A percentile compares a stretch with the other conserved stretches of the same genome.
Conservation (phyloP, 2,329 filamentous ascomycete genomes). For the Alternaria burnsii region DNA sequence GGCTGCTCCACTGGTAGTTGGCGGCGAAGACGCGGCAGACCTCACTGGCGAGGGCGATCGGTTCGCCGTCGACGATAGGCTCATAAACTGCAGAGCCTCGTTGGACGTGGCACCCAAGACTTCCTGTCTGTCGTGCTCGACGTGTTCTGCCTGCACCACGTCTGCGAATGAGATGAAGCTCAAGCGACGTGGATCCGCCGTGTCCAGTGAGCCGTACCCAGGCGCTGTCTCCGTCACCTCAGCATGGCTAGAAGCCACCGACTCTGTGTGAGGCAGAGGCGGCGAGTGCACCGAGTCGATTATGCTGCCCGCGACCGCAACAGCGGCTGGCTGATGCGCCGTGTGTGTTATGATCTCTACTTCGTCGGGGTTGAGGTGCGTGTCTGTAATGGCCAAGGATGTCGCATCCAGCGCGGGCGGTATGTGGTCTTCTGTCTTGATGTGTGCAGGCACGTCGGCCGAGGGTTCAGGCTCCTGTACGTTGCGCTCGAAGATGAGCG, state of each 20-base stretch:
- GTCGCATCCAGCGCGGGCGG: slow-evolving; percentile 90
- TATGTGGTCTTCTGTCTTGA: slow-evolving; percentile 93
- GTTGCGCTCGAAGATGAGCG: slow-evolving; percentile 89
- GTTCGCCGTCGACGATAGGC: slow-evolving; percentile 68
- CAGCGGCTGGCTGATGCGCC: slow-evolving; percentile 80
- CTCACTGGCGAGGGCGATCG: slow-evolving; percentile 82
- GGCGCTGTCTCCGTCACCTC: slow-evolving; percentile 61
- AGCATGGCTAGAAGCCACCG: slow-evolving; percentile 31
- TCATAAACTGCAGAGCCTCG: slow-evolving; percentile 75
- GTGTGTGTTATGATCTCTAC: slow-evolving; percentile 93
- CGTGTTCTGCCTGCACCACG: slow-evolving; percentile 86
- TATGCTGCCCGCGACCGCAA: slow-evolving; percentile 62
- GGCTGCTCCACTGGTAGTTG: slow-evolving; percentile 77
- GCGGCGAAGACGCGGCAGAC: slow-evolving; percentile 79
- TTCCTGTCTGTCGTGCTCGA: slow-evolving; percentile 64
- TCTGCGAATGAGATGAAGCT: slow-evolving; percentile 98
- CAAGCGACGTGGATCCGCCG: slow-evolving; percentile 79
- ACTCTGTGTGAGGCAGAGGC: slow-evolving; percentile 43
- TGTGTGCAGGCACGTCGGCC: slow-evolving; percentile 89
- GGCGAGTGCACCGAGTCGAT: slow-evolving; percentile 48
- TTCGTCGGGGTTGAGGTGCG: slow-evolving; percentile 81
- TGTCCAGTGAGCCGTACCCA: slow-evolving; percentile 79
- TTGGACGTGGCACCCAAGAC: slow-evolving; percentile 28
- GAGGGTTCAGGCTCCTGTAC: slow-evolving; percentile 85
- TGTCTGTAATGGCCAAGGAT: slow-evolving; percentile 89